Conservation (phyloP, 257 asterid genomes). For the Solanum piurae region DNA sequence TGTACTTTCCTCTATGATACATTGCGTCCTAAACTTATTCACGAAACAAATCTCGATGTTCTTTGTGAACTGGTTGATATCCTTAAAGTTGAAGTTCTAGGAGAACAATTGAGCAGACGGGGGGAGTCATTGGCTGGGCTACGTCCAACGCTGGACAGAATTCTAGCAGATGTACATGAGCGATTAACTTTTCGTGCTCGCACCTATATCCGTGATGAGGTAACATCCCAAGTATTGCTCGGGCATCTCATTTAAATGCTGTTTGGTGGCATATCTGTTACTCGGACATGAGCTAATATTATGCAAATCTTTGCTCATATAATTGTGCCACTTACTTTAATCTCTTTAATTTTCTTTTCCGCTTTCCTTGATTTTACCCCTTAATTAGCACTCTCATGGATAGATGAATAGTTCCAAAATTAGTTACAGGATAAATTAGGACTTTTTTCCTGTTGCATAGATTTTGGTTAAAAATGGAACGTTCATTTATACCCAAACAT, state of each 20-base stretch:
- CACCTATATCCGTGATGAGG: constrained; percentile 96
- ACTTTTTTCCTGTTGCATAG: neutral
- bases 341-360: neutral
- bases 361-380: neutral
- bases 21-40: constrained; percentile 90
- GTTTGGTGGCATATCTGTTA: neutral
- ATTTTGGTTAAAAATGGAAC: neutral
- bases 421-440: neutral
- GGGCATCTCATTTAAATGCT: neutral
- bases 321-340: neutral
- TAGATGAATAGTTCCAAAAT: neutral
- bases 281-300: neutral
- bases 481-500: neutral
- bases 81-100: constrained; percentile 90
- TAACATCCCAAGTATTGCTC: constrained; percentile 13
- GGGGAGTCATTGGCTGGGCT: constrained; percentile 85
- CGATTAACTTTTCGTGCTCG: constrained; percentile 97
- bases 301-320: neutral
- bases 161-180: constrained; percentile 94
- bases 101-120: constrained; percentile 81
- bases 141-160: constrained; percentile 90
- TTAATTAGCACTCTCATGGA: neutral
- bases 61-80: constrained; percentile 96
- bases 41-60: constrained; percentile 89
- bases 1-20: constrained; percentile 93